These are phyloP conservation scores for Cynara cardunculus DNA, from an alignment of 129 eudicot species.

Conservation along the genomic window DNA sequence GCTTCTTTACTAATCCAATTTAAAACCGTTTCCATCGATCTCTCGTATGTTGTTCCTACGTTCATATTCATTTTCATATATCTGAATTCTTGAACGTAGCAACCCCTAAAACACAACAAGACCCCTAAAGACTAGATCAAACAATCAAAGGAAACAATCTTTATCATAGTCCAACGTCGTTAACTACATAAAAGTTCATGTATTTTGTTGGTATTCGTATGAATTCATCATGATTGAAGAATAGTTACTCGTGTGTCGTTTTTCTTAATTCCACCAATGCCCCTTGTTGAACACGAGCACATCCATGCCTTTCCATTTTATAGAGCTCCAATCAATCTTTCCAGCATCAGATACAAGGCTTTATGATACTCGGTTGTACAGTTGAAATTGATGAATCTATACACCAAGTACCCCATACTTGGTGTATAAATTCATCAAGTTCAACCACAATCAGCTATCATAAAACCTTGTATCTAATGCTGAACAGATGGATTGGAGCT, in stretches of 20 bases:
- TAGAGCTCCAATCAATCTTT: conserved; percentile 67
- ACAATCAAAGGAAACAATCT: neutral
- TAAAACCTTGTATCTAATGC: conserved; percentile 62
- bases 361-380: conserved; percentile 77
- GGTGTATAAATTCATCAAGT: conserved; percentile 58
- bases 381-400: conserved; percentile 58
- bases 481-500: conserved; percentile 69
- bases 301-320: conserved; percentile 66
- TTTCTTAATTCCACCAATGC: conserved; percentile 85
- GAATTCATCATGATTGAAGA: neutral
- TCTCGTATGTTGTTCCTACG: conserved; percentile 51
- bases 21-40: conserved; percentile 59
- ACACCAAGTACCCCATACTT: no score
- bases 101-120: conserved; percentile 53
- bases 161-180: neutral
- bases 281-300: conserved; percentile 68
- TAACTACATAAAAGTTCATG: neutral
- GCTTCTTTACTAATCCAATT: conserved; percentile 66
- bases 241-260: conserved; percentile 57
- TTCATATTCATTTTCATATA: conserved; percentile 79
- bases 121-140: conserved; percentile 2
- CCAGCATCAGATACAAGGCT: conserved; percentile 61
- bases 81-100: conserved; percentile 74
- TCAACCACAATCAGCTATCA: conserved; percentile 69
- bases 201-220: neutral